Percentiles rank a stretch among this genome's conserved stretches.
These are phyloP conservation scores for Raffaelea albimanens DNA, from an alignment of 2,329 filamentous ascomycete genomes.

Conservation along the genomic window DNA sequence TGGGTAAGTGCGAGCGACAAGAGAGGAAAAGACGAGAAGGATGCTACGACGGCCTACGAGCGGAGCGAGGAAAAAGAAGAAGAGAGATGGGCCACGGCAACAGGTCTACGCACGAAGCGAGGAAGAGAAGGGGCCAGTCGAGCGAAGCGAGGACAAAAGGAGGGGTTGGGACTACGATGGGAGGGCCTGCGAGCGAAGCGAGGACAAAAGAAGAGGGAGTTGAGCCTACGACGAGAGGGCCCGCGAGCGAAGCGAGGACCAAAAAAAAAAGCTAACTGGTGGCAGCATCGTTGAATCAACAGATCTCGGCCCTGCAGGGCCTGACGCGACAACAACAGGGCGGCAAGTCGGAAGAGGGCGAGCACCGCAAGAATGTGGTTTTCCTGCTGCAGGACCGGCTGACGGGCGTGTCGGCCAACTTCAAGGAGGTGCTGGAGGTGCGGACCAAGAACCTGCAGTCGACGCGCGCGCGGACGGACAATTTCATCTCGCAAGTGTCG, in stretches of 20 bases:
- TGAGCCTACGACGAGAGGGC: too few relatives aligned
- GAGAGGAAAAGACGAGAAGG: too few relatives aligned
- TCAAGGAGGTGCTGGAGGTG: constrained; percentile 95
- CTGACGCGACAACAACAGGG: constrained; percentile 70
- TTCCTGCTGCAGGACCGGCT: constrained; percentile 84
- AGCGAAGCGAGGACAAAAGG: too few relatives aligned
- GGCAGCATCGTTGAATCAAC: constrained; percentile 57
- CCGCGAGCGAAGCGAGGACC: too few relatives aligned
- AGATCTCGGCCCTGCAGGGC: constrained; percentile 74
- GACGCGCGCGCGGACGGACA: constrained; percentile 82
- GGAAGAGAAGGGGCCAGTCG: too few relatives aligned
- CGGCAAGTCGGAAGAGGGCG: constrained; percentile 65
- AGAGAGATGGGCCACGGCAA: too few relatives aligned
- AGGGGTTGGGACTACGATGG: too few relatives aligned
- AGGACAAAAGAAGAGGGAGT: neutral
- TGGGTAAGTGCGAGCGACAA: too few relatives aligned
- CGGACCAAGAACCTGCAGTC: constrained; percentile 98
- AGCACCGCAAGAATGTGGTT: constrained; percentile 97
- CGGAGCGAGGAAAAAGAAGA: too few relatives aligned
- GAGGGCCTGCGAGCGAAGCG: too few relatives aligned
- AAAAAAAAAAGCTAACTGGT: constrained; percentile 5
- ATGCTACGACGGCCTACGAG: too few relatives aligned
- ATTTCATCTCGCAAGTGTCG: constrained; percentile 87
- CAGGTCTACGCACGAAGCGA: too few relatives aligned
- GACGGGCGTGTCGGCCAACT: constrained; percentile 85